Percentiles rank a stretch among this genome's conserved stretches.
phyloP scores from a whole-genome alignment of 495 filamentous ascomycete species.

The Viridothelium virens region DNA sequence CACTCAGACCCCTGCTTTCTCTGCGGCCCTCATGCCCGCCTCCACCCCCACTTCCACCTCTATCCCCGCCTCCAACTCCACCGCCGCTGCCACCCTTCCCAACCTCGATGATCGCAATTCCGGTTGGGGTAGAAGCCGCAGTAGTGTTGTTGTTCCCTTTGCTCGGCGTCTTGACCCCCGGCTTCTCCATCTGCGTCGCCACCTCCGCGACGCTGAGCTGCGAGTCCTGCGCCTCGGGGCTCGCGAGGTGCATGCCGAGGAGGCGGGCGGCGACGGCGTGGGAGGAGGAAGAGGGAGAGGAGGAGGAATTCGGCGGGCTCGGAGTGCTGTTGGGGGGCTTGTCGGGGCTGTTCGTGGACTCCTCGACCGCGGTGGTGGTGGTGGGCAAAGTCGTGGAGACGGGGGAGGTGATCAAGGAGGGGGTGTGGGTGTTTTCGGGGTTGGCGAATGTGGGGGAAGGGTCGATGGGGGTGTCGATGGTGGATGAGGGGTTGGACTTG shows the following conservation, averaged over 20 bases:
- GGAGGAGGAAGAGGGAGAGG: background rate
- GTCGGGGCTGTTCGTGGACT: background rate
- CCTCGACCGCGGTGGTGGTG: background rate
- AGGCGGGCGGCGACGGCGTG: conserved; percentile 2
- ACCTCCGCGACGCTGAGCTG: conserved; percentile 13
- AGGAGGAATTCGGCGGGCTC: background rate
- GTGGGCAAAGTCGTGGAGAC: background rate
- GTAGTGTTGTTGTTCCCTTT: background rate
- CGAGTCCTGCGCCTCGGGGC: background rate
- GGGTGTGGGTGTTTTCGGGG: background rate
- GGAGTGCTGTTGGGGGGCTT: background rate
- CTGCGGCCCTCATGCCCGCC: no score
- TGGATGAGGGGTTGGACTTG: background rate
- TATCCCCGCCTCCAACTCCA: background rate
- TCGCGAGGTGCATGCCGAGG: conserved; percentile 8
- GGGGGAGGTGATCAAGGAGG: conserved; percentile 1
- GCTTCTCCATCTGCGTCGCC: conserved; percentile 11
- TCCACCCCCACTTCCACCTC: background rate
- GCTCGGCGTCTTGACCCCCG: conserved; percentile 12
- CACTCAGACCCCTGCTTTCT: background rate
- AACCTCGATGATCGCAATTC: background rate
- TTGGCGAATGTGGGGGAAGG: background rate
- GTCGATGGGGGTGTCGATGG: background rate
- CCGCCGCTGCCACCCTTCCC: background rate
- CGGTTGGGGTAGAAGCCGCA: background rate